These are phyloP conservation scores for Lasiodiplodia hormozganensis DNA, from an alignment of 2,329 filamentous ascomycete species.

Conservation along the genomic window DNA sequence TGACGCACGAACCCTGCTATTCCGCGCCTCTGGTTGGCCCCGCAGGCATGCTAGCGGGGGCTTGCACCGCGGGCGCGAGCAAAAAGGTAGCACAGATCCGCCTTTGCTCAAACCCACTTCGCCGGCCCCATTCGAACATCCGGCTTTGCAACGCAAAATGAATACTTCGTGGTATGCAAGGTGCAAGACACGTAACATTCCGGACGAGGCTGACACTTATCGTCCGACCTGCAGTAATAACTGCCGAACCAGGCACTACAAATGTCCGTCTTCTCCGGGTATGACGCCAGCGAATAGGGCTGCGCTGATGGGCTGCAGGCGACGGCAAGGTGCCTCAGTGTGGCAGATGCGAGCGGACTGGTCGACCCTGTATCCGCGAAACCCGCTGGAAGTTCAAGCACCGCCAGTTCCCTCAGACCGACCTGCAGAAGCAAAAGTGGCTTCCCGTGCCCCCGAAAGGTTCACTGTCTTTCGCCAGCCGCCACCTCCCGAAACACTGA, in stretches of 20 bases:
- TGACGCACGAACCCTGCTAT: background rate
- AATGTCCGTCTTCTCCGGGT: slow-evolving; percentile 11
- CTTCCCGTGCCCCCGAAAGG: slow-evolving; percentile 9
- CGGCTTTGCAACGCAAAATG: background rate
- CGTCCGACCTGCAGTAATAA: slow-evolving; percentile 2
- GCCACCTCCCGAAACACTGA: background rate
- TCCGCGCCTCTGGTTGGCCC: slow-evolving; percentile 10
- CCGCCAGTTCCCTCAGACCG: background rate
- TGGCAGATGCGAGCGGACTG: slow-evolving; percentile 14
- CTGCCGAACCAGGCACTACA: slow-evolving; percentile 10
- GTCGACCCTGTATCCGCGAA: background rate
- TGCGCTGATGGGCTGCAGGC: slow-evolving; percentile 7
- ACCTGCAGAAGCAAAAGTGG: slow-evolving; percentile 4
- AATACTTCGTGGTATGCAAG: slow-evolving; percentile 6
- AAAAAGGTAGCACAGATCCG: slow-evolving; percentile 9
- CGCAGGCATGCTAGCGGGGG: slow-evolving; percentile 8
- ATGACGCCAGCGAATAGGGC: background rate
- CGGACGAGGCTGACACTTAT: background rate
- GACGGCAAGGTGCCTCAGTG: slow-evolving; percentile 19
- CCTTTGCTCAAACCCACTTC: background rate
- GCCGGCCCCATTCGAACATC: background rate
- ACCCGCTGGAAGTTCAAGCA: slow-evolving; percentile 13
- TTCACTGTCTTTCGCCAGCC: background rate
- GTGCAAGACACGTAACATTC: background rate
- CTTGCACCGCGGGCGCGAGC: slow-evolving; percentile 15